Evolutionary conservation across 1,284 basidiomycete genomes (phyloP).

Genomic region (Malassezia restricta): DNA sequence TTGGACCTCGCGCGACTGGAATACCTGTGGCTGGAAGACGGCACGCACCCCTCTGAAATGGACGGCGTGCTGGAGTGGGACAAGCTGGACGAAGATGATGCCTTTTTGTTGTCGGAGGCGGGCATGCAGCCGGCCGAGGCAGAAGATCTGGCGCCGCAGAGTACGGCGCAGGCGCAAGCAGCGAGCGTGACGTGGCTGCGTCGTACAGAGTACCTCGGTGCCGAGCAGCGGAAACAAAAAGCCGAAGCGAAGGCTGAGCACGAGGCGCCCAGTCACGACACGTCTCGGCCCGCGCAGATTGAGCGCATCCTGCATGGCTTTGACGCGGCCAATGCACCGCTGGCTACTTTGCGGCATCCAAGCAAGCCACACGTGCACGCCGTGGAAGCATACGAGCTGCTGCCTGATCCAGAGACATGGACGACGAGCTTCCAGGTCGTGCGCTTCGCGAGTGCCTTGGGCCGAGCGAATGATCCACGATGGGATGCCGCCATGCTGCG

Average conservation of each 20-base stretch:
- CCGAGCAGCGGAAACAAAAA: conserved; percentile 29
- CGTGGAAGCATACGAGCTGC: conserved; percentile 33
- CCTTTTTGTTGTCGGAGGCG: conserved; percentile 31
- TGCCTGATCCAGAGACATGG: conserved; percentile 45
- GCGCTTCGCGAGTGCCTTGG: conserved; percentile 39
- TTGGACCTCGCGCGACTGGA: conserved; percentile 37
- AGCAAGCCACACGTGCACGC: conserved; percentile 36
- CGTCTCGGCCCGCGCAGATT: conserved; percentile 24
- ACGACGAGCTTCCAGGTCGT: conserved; percentile 39
- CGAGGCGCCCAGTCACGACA: conserved; percentile 1
- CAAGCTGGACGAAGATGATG: conserved; percentile 33
- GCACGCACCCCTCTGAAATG: background rate
- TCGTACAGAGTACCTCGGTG: conserved; percentile 40
- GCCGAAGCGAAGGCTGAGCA: conserved; percentile 19
- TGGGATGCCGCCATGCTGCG: conserved; percentile 33
- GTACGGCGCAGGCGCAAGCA: conserved; percentile 13
- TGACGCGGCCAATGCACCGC: conserved; percentile 24
- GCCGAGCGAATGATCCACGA: conserved; percentile 28
- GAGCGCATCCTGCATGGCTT: conserved; percentile 38
- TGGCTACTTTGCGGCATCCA: conserved; percentile 30
- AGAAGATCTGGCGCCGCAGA: background rate
- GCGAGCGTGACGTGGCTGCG: conserved; percentile 42
- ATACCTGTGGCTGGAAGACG: conserved; percentile 34
- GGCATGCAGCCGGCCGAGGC: background rate
- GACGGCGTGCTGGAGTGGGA: conserved; percentile 13